Conservation (phyloP, 1,284 basidiomycete species). For the Ustilago nuda region DNA sequence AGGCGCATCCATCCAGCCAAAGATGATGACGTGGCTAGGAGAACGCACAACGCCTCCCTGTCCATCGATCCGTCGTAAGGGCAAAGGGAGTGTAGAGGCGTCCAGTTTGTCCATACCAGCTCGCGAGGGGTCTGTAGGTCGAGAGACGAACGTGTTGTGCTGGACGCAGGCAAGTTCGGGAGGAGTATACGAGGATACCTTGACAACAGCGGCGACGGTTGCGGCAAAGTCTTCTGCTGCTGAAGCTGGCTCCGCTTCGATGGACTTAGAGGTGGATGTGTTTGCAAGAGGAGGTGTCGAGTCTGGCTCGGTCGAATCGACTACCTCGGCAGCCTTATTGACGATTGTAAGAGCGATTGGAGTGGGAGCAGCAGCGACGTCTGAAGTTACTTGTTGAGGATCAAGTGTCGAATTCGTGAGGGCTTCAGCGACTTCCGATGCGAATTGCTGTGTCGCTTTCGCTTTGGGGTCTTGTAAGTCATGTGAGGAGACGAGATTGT, state of each 20-base stretch:
- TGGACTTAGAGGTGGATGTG: not conserved
- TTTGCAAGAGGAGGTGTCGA: not conserved
- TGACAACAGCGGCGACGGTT: constrained; percentile 17
- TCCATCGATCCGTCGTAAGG: constrained; percentile 27
- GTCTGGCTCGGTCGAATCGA: not conserved
- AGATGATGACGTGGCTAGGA: constrained; percentile 50
- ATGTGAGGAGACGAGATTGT: not conserved
- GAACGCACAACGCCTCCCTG: constrained; percentile 2
- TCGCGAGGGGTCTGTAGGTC: constrained; percentile 26
- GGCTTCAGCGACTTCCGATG: constrained; percentile 17
- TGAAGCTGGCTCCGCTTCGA: not conserved
- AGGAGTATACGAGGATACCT: constrained; percentile 19
- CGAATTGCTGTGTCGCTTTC: constrained; percentile 7
- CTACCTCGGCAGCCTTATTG: constrained; percentile 2
- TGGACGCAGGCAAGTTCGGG: constrained; percentile 32
- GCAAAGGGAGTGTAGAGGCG: constrained; percentile 20
- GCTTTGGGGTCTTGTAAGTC: not conserved
- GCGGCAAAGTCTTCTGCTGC: not conserved
- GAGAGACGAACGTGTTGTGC: constrained; percentile 42
- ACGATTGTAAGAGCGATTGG: constrained; percentile 12
- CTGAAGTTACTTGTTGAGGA: constrained; percentile 4
- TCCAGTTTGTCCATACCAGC: constrained; percentile 20
- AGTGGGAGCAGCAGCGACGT: constrained; percentile 19
- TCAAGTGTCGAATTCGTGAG: constrained; percentile 15
- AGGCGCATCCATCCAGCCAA: constrained; percentile 67